Base-by-base conservation (phyloP, 2,329 filamentous ascomycete species). In the Botrytis fabae region DNA sequence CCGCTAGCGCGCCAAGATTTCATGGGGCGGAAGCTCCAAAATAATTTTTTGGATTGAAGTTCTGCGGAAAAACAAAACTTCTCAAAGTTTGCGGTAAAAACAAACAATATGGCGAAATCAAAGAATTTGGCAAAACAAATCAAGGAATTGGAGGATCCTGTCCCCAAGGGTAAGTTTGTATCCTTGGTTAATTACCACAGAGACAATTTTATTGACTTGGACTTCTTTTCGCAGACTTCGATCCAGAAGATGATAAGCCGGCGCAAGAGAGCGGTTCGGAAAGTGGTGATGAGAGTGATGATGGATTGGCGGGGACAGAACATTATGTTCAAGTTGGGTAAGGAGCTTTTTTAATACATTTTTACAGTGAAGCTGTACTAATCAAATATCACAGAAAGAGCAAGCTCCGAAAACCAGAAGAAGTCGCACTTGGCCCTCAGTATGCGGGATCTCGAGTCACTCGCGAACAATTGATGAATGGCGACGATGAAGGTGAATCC, bases 271-370 rank as follows among this genome's bases (percentile, higher is more conserved):
- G 77, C 65, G 77, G 79, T 42, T 78, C 77, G 10, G 76, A 77
- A 54, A 88, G 88, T 64, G 85, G 84, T 61, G 85, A 81, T 61
- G 87, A 85, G 69, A 88, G 86, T 8, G 84, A 86, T 42, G 85
- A 86, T 77, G 84, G 81, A 18, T 83, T 88, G 74, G 86, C 86
- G 18, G 94, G 92, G 32, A 92, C 95, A 46, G 95, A 97, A 79
- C 95, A 98, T 81, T 98, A 98, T 80, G 88, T 92, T 61, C 83
- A 87, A 70, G 93, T 97, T 46, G 92, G 91, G 86, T 92, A 84
- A 72, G 85, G 70, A 59, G 35, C 35, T 75, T 66, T 65, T 40
- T 6, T 16, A 8, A 61, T 40, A 68, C 2, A 28, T 44, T 40
- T 16, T 10, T 40, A 69, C 60, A 14, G 35, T 51, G 8, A 35